Conservation (phyloP, 169 alveolate genomes). For the Theileria parva region DNA sequence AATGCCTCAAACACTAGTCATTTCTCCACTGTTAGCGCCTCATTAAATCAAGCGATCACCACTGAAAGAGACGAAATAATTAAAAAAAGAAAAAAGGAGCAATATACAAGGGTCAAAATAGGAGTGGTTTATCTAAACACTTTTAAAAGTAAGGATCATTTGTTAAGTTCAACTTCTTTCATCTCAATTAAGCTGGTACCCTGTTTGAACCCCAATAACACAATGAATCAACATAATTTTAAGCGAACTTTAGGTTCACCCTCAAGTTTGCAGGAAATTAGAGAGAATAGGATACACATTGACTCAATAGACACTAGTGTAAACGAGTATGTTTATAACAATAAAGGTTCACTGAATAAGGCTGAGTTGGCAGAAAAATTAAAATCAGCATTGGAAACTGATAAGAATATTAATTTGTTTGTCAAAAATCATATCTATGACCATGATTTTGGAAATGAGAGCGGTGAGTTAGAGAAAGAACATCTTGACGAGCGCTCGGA, state of each 20-base stretch:
- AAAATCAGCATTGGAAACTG: not conserved
- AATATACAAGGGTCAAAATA: not conserved
- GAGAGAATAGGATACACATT: slow-evolving; percentile 3
- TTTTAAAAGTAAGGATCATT: not conserved
- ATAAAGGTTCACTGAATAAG: not conserved
- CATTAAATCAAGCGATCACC: not conserved
- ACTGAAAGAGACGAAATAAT: not conserved
- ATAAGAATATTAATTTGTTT: not conserved
- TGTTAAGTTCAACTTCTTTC: not conserved
- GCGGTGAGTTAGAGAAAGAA: not conserved
- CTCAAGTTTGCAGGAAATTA: not conserved
- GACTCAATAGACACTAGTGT: not conserved
- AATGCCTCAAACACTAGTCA: not conserved
- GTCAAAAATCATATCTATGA: not conserved
- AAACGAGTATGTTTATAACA: not conserved
- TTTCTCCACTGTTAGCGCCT: not conserved
- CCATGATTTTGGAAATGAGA: not conserved
- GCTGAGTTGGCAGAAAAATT: not conserved
- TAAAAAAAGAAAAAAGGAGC: not conserved
- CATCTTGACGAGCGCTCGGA: not conserved
- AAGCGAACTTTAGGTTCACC: not conserved
- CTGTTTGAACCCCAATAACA: not conserved
- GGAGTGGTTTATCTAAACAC: slow-evolving; percentile 4
- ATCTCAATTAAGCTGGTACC: slow-evolving; percentile 2
- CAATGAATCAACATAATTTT: not conserved